A percentile compares a stretch with the other conserved stretches of the same genome.
phyloP scores from a whole-genome alignment of 2,329 filamentous ascomycete species.

The Hymenoscyphus repandus region DNA sequence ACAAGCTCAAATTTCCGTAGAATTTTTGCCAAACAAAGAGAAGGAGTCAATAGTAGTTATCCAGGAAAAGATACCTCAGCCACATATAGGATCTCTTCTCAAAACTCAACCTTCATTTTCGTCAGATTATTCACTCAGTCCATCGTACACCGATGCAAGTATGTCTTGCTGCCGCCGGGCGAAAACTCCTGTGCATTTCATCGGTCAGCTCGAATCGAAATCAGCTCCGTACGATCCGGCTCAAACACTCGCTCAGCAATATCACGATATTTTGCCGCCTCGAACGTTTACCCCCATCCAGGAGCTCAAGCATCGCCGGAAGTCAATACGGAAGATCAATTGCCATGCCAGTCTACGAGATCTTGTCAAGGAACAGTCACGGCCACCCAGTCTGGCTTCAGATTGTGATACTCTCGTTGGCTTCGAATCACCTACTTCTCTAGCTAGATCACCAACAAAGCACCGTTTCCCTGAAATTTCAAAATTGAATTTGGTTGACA shows the following conservation, averaged over 20 bases:
- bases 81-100: background rate
- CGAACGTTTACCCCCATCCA: slow-evolving; percentile 7
- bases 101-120: background rate
- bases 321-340: slow-evolving; percentile 26
- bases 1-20: background rate
- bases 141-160: background rate
- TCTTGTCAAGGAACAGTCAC: slow-evolving; percentile 18
- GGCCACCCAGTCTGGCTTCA: slow-evolving; percentile 1
- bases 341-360: slow-evolving; percentile 27
- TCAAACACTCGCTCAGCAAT: slow-evolving; percentile 21
- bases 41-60: background rate
- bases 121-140: background rate
- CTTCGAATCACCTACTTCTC: slow-evolving; percentile 11
- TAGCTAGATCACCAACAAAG: slow-evolving; percentile 7
- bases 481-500: slow-evolving; percentile 1
- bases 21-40: background rate
- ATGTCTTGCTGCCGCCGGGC: slow-evolving; percentile 5
- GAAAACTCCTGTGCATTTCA: slow-evolving; percentile 27
- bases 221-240: slow-evolving; percentile 14
- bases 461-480: slow-evolving; percentile 5
- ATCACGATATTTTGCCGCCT: slow-evolving; percentile 19
- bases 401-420: slow-evolving; percentile 21
- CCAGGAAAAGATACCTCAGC: background rate
- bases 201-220: slow-evolving; percentile 26
- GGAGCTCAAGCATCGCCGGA: slow-evolving; percentile 4